Conservation (phyloP, 2,329 filamentous ascomycete species). For the Penicillium sp. region DNA sequence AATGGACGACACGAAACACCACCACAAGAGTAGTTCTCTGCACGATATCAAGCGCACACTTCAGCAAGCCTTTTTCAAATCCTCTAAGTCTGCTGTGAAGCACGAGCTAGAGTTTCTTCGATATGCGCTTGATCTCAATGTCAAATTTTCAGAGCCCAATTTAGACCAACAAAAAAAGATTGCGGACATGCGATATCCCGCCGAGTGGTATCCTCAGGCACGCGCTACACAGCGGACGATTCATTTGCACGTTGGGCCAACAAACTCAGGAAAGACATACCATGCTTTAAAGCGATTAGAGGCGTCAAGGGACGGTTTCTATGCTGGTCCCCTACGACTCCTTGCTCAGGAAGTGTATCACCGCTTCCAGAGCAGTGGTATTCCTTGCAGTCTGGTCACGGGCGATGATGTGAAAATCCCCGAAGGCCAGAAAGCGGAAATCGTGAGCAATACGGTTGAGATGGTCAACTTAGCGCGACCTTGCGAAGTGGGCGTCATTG, state of each 20-base stretch:
- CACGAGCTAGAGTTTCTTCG: conserved; percentile 71
- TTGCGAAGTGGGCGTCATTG: conserved; percentile 91
- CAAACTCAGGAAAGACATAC: conserved; percentile 98
- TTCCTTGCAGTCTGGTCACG: conserved; percentile 79
- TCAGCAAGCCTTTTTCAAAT: conserved; percentile 63
- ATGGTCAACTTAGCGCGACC: conserved; percentile 69
- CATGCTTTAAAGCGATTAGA: conserved; percentile 86
- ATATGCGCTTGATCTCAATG: conserved; percentile 66
- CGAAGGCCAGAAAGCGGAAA: conserved; percentile 58
- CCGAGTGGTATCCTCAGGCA: conserved; percentile 90
- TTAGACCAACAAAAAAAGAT: conserved; percentile 66
- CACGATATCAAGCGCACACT: conserved; percentile 45
- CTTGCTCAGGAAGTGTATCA: conserved; percentile 94
- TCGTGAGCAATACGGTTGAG: conserved; percentile 91
- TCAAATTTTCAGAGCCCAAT: conserved; percentile 61
- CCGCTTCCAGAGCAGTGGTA: conserved; percentile 79
- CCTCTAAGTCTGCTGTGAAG: conserved; percentile 57
- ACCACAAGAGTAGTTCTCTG: conserved; percentile 27
- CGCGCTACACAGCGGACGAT: conserved; percentile 79
- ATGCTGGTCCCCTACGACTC: conserved; percentile 85
- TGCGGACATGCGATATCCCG: conserved; percentile 84
- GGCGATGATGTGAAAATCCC: conserved; percentile 85
- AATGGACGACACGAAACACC: conserved; percentile 26
- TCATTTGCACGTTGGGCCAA: conserved; percentile 93
- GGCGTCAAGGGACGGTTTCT: conserved; percentile 75